Evolutionary conservation across 139 green algal genomes (phyloP).

Genomic region (Micromonas pusilla): DNA sequence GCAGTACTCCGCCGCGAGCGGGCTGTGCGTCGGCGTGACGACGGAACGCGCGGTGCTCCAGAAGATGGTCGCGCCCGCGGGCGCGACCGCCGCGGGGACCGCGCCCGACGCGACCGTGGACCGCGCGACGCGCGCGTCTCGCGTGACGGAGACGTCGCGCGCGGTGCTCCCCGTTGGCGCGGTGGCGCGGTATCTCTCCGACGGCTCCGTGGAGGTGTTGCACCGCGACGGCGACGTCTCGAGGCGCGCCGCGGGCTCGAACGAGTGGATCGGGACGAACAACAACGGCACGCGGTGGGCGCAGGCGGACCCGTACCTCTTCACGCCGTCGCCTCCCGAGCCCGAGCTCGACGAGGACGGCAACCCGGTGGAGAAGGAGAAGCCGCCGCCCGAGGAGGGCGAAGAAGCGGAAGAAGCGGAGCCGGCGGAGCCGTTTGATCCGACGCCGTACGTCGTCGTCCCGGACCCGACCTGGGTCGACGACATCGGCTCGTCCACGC

Average conservation of each 20-base stretch:
- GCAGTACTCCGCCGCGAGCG: background rate
- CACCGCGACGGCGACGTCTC: background rate
- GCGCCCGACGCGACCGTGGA: background rate
- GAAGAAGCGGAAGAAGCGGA: background rate
- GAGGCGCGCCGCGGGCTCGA: background rate
- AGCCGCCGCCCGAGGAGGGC: background rate
- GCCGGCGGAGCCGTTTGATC: background rate
- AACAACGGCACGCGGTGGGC: background rate
- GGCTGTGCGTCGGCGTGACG: background rate
- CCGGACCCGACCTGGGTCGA: conserved; percentile 5
- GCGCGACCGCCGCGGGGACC: too few relatives aligned
- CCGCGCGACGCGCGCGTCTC: background rate
- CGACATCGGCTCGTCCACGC: background rate
- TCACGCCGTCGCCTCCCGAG: too few relatives aligned
- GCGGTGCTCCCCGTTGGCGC: background rate
- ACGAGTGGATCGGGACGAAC: conserved; percentile 10
- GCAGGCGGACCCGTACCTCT: background rate
- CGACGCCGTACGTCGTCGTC: background rate
- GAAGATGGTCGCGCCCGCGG: background rate
- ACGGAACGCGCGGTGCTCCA: background rate
- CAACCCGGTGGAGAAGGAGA: background rate
- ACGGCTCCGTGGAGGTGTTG: background rate
- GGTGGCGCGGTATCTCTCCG: background rate
- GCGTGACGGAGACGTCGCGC: background rate
- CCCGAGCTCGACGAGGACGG: conserved; percentile 2